Conservation (phyloP, 2,329 filamentous ascomycete species). For the Sordariomycetes sp. region DNA sequence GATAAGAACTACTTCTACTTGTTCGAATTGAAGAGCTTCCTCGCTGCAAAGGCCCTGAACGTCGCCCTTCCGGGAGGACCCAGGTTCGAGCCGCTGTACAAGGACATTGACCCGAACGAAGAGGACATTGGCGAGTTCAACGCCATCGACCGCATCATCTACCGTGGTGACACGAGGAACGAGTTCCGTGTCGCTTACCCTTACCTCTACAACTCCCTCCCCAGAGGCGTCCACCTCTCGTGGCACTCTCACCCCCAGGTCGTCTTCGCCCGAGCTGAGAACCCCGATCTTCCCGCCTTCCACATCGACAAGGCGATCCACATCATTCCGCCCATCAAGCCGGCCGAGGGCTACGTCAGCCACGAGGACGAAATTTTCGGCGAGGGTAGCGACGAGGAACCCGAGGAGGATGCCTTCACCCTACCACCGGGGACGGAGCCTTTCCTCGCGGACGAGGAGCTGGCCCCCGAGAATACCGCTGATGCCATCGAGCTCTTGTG, state of each 20-base stretch:
- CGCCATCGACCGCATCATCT: slow-evolving; percentile 97
- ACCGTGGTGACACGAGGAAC: slow-evolving; percentile 85
- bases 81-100: slow-evolving; percentile 92
- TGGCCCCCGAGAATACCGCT: slow-evolving; percentile 80
- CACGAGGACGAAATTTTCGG: slow-evolving; percentile 95
- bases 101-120: slow-evolving; percentile 96
- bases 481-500: slow-evolving; percentile 93
- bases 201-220: slow-evolving; percentile 91
- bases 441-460: slow-evolving; percentile 78
- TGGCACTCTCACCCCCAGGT: slow-evolving; percentile 93
- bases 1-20: slow-evolving; percentile 98
- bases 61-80: slow-evolving; percentile 96
- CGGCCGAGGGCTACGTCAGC: slow-evolving; percentile 83
- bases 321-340: slow-evolving; percentile 89
- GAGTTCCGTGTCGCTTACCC: slow-evolving; percentile 93
- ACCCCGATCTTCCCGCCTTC: slow-evolving; percentile 83
- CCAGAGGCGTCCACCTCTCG: slow-evolving; percentile 80
- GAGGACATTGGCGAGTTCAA: slow-evolving; percentile 99
- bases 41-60: slow-evolving; percentile 93
- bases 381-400: slow-evolving; percentile 55
- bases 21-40: slow-evolving; percentile 88
- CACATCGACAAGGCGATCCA: slow-evolving; percentile 98
- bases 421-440: slow-evolving; percentile 70
- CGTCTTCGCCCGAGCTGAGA: slow-evolving; percentile 79
- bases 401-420: slow-evolving; percentile 73